These are phyloP conservation scores for Candida albicans DNA, from an alignment of 1,139 yeast genomes.

Conservation along the genomic window DNA sequence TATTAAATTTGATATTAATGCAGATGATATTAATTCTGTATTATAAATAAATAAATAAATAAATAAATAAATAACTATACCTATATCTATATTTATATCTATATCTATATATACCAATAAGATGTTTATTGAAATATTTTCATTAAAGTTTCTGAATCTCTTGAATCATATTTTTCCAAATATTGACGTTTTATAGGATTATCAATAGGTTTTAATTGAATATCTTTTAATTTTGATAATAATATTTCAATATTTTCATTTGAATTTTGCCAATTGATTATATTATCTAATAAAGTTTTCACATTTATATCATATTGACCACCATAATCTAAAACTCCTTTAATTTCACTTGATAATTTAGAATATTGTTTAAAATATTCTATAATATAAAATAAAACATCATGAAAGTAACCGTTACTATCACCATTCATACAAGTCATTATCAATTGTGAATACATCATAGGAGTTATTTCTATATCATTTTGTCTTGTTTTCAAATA, in stretches of 20 bases:
- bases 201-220: not conserved
- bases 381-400: constrained; percentile 17
- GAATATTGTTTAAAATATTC: constrained; percentile 22
- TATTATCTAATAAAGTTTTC: not conserved
- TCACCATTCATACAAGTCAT: constrained; percentile 30
- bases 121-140: constrained; percentile 16
- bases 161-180: constrained; percentile 19
- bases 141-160: constrained; percentile 26
- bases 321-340: not conserved
- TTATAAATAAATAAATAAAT: constrained; percentile 1
- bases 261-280: not conserved
- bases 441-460: constrained; percentile 24
- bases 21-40: constrained; percentile 38
- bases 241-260: not conserved
- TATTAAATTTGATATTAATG: constrained; percentile 34
- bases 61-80: not conserved
- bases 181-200: not conserved
- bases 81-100: no score
- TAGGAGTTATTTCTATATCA: constrained; percentile 13
- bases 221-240: not conserved
- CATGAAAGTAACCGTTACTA: constrained; percentile 17
- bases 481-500: constrained; percentile 18
- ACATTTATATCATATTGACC: not conserved
- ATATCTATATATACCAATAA: no score
- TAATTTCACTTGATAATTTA: not conserved